Evolutionary conservation across 2,329 filamentous ascomycete genomes (phyloP).

Genomic region (Cryphonectria parasitica): DNA sequence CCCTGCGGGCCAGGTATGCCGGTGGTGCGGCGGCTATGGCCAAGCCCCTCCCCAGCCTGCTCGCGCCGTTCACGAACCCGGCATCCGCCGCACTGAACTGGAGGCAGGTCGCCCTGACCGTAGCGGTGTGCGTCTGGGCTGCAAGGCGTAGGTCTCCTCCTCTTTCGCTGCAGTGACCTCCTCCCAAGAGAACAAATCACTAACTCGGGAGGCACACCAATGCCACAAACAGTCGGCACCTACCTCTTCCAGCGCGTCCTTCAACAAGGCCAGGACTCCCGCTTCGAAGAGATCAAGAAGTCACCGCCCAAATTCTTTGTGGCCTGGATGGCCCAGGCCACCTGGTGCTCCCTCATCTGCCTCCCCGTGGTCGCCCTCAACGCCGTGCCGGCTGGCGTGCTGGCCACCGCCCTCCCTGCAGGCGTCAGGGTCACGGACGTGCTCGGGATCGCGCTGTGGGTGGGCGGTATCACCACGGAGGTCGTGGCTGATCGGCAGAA

Average conservation of each 20-base stretch:
- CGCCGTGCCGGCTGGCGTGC: conserved; percentile 57
- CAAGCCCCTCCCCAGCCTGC: conserved; percentile 48
- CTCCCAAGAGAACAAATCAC: not conserved
- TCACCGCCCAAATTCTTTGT: conserved; percentile 41
- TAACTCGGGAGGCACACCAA: not conserved
- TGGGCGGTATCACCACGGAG: conserved; percentile 64
- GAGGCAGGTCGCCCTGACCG: conserved; percentile 53
- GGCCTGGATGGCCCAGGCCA: conserved; percentile 59
- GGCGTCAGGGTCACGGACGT: conserved; percentile 55
- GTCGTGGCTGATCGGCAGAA: conserved; percentile 67
- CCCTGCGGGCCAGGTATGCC: conserved; percentile 57
- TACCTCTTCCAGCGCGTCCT: conserved; percentile 68
- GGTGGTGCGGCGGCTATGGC: conserved; percentile 40
- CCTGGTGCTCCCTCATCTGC: conserved; percentile 70
- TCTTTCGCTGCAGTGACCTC: not conserved
- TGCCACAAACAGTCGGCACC: conserved; percentile 53
- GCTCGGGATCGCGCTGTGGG: conserved; percentile 60
- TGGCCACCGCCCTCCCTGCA: conserved; percentile 50
- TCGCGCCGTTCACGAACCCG: conserved; percentile 48
- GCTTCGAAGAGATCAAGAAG: conserved; percentile 48
- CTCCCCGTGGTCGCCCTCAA: conserved; percentile 69
- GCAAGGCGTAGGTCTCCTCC: conserved; percentile 52
- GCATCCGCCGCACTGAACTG: conserved; percentile 57
- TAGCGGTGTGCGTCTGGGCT: conserved; percentile 59
- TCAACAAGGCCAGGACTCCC: conserved; percentile 60